These are phyloP conservation scores for Pilobolus umbonatus DNA, from an alignment of 192 early-diverging fungal species.

Conservation along the genomic window DNA sequence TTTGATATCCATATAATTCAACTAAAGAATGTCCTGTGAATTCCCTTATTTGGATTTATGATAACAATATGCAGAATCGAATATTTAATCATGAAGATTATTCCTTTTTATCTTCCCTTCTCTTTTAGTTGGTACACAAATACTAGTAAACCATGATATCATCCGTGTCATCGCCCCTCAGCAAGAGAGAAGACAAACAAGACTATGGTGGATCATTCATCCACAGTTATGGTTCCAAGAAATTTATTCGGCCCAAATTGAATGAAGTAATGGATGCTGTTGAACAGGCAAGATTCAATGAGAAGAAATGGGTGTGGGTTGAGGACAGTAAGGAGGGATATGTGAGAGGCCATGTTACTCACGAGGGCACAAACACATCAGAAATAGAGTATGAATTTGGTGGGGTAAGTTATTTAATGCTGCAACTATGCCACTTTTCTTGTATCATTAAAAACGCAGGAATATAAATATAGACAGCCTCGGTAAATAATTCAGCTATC, in stretches of 20 bases:
- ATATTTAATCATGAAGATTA: too few species aligned
- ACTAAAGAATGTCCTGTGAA: too few species aligned
- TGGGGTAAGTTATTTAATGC: constrained; percentile 46
- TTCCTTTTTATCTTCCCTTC: too few species aligned
- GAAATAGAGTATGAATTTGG: constrained; percentile 75
- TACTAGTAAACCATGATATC: too few species aligned
- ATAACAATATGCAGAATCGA: too few species aligned
- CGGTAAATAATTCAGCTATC: constrained; percentile 54
- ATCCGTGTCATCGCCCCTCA: too few species aligned
- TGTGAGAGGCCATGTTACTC: constrained; percentile 76
- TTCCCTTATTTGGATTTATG: too few species aligned
- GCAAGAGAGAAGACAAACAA: too few species aligned
- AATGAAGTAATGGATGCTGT: constrained; percentile 54
- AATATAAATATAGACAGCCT: constrained; percentile 1
- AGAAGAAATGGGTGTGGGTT: constrained; percentile 98
- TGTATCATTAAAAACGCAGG: neutral
- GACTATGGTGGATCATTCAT: constrained; percentile 33
- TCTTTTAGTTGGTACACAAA: too few species aligned
- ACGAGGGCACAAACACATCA: constrained; percentile 53
- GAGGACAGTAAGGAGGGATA: constrained; percentile 89
- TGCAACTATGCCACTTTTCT: neutral
- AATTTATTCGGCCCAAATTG: constrained; percentile 22
- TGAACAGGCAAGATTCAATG: constrained; percentile 76
- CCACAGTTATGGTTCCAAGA: constrained; percentile 31
- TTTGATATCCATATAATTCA: too few species aligned